Base-by-base conservation (phyloP, 345 rosid species). In the Gossypium raimondii region DNA sequence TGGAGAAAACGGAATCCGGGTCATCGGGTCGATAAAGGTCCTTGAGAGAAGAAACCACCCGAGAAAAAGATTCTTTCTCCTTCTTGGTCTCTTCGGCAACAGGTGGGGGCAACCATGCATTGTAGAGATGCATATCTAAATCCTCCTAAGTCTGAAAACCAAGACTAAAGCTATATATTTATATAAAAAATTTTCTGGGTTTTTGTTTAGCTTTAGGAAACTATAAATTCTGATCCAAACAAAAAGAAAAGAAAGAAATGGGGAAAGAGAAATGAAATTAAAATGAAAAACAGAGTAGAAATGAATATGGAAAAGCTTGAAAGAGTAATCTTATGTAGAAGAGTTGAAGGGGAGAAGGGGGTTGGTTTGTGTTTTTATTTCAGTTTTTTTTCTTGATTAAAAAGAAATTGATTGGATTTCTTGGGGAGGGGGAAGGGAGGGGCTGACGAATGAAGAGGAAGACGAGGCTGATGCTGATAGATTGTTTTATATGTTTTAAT, bases 61-160 rank as follows among this genome's bases (percentile, higher is more conserved):
- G 81, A 27, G 93, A 85, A 83, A 95, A 95, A 7, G 99, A 90
- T 70, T 93, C 89, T 45, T 81, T 81, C 86, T 95, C 99, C 77
- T 82, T 85, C 86, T 80, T 84, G 72, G 97, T 86, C 80, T 88
- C 92, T 81, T 88, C 94, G 72, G 88, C 98, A 73, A 95, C 93
- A 45, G 94, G 94, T 24, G 97, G 99, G 22, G 99, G 99, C 75
- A 95, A 78, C 99, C 96, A 93, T 34, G 87, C 97, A 84, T 95
- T 93, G 86, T 90, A 93, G 74, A 93, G 91, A 85, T 95, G 99
- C 99, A 93, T 95, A 77, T 67, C 56, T 12, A 27, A 66, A 66
- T 66, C 58, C 22, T 64, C 9, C 3, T 13, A 64, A 64, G 67
- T 34, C 3, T 4, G 52, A 52, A 66, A 13, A 25, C 9, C 29